Percentiles rank a stretch among this genome's conserved stretches.
These are phyloP conservation scores for Xylaria sp. DNA, from an alignment of 2,329 filamentous ascomycete species.

Conservation along the genomic window DNA sequence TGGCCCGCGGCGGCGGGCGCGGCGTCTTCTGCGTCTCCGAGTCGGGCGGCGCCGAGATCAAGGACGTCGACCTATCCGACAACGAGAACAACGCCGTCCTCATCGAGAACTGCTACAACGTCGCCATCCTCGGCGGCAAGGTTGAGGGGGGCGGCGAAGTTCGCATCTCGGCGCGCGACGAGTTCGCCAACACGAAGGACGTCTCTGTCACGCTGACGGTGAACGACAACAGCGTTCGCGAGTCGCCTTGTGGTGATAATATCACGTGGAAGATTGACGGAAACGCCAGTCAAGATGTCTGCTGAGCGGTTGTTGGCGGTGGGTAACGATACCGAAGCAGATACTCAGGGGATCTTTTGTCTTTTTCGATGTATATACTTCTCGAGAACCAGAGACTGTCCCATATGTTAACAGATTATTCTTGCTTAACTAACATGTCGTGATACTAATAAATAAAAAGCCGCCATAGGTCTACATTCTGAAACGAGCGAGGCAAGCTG, in stretches of 20 bases:
- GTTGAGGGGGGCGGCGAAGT: constrained; percentile 60
- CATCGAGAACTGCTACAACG: constrained; percentile 63
- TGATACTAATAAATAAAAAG: too few species aligned
- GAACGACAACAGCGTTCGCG: constrained; percentile 52
- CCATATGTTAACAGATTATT: too few species aligned
- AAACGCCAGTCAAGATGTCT: constrained; percentile 46
- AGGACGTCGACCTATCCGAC: constrained; percentile 50
- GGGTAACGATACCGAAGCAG: too few species aligned
- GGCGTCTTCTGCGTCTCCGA: constrained; percentile 61
- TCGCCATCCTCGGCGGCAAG: constrained; percentile 53
- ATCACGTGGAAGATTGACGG: constrained; percentile 53
- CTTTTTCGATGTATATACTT: too few species aligned
- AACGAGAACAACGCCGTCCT: constrained; percentile 61
- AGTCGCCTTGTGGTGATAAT: constrained; percentile 58
- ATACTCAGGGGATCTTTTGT: too few species aligned
- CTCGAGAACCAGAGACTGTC: too few species aligned
- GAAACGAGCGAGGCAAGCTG: too few species aligned
- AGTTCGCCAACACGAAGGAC: constrained; percentile 58
- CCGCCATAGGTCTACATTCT: too few species aligned
- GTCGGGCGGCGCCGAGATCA: constrained; percentile 56
- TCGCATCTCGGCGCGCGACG: constrained; percentile 52
- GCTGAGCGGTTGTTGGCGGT: too few species aligned
- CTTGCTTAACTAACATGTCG: too few species aligned
- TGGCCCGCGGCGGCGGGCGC: constrained; percentile 58
- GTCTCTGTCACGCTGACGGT: constrained; percentile 53